Conservation (phyloP, 352 stramenopile genomes). For the Globisporangium viniferum region DNA sequence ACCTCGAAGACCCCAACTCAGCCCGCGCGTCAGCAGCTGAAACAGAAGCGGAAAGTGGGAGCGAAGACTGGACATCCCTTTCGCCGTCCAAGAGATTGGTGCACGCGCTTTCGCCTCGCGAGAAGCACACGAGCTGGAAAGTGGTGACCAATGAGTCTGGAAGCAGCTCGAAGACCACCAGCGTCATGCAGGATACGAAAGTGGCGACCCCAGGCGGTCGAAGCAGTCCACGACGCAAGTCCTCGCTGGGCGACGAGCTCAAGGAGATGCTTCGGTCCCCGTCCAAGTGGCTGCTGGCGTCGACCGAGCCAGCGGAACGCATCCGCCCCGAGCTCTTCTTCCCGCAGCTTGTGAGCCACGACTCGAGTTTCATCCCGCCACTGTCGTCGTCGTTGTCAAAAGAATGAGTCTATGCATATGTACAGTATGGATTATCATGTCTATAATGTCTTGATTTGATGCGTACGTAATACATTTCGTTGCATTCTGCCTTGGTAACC, state of each 20-base stretch:
- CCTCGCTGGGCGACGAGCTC: conserved; percentile 60
- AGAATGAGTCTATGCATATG: not conserved
- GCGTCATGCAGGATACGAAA: not conserved
- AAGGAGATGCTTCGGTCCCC: conserved; percentile 57
- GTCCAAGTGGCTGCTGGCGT: conserved; percentile 55
- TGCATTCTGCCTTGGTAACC: not conserved
- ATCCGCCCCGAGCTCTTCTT: conserved; percentile 61
- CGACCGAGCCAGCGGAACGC: conserved; percentile 15
- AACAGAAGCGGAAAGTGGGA: conserved; percentile 19
- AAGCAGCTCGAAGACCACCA: not conserved
- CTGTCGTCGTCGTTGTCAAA: not conserved
- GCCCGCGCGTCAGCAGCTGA: conserved; percentile 14
- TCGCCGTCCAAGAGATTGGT: conserved; percentile 48
- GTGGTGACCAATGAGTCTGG: conserved; percentile 23
- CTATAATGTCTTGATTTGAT: not conserved
- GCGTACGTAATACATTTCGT: not conserved
- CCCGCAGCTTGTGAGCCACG: conserved; percentile 38
- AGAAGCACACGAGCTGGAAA: conserved; percentile 66
- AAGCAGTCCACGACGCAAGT: conserved; percentile 46
- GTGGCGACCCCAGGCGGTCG: too few species aligned
- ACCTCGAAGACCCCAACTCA: conserved; percentile 25
- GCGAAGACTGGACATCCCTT: conserved; percentile 45
- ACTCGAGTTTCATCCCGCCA: conserved; percentile 18
- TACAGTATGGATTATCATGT: not conserved
- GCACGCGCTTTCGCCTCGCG: conserved; percentile 44